A percentile compares a stretch with the other conserved stretches of the same genome.
Evolutionary conservation across 2,329 filamentous ascomycete genomes (phyloP).

Genomic region (Fusarium scirpi): DNA sequence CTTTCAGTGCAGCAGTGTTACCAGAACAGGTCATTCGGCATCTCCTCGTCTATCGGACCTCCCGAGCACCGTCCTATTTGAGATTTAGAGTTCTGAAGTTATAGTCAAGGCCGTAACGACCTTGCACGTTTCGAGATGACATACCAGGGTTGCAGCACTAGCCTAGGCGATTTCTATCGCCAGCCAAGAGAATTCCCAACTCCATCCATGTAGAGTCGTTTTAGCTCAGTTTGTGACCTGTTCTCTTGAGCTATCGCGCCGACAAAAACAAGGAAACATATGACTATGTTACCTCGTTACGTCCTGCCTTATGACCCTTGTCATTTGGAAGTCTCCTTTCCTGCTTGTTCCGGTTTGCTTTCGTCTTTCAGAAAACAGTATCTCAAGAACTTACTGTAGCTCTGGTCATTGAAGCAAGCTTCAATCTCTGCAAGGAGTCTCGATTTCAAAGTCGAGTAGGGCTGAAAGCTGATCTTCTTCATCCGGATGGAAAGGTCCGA

Average conservation of each 20-base stretch:
- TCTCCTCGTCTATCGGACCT: constrained; percentile 4
- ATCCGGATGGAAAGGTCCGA: constrained; percentile 20
- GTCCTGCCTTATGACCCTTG: neutral
- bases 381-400: neutral
- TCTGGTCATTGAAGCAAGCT: neutral
- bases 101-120: neutral
- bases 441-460: constrained; percentile 31
- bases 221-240: neutral
- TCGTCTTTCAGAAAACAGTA: neutral
- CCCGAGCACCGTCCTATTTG: constrained; percentile 11
- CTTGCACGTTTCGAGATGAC: constrained; percentile 5
- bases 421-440: constrained; percentile 25
- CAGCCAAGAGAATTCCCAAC: neutral
- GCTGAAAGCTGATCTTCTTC: constrained; percentile 28
- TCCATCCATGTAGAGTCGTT: neutral
- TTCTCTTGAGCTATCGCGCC: constrained; percentile 10
- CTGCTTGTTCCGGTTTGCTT: neutral
- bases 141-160: constrained; percentile 5
- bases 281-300: neutral
- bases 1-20: neutral
- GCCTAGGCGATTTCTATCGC: neutral
- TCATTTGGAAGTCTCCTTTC: neutral
- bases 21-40: constrained; percentile 23
- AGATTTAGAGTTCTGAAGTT: neutral
- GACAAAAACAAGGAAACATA: constrained; percentile 2